Evolutionary conservation across 176 grass and related monocot genomes (phyloP), one percentile per base, ranked within the genome.

Genomic region (Phragmites australis): DNA sequence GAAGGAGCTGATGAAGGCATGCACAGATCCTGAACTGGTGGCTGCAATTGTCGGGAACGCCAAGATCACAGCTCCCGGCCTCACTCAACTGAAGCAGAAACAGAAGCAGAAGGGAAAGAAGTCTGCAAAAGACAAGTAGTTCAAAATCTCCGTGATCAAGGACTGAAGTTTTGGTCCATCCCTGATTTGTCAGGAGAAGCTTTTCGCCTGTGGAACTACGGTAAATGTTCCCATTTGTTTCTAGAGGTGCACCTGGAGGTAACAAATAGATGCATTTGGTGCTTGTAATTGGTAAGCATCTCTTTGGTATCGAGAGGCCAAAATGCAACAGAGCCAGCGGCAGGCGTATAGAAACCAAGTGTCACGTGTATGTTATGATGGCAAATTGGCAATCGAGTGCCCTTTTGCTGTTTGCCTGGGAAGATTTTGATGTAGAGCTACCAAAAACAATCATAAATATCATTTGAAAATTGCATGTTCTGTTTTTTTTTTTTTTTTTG

Each of bases 1-100:
- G 64, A 98, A 93, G 74, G 96, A 98, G 71, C 78, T 94, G 9
- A 91, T 98, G 85, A 98, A 98, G 65, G 95, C 92, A 56, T 98
- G 96, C 65, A 98, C 90, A 17, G 96, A 98, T 31, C 90, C 96
- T 66, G 96, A 98, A 89, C 70, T 98, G 82, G 92, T 91, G n/a
- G 90, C 96, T 21, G 90, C 96, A 1, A 95, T 98, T 44, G 73
- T 93, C 21, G 90, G 96, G 25, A 98, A 98, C 25, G 86, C 81
- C 55, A 95, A 95, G 84, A 98, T 98, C 47, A 95, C 96, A 5
- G 92, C 96, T 4, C 92, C 96, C 0, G 92, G 96, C 5, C 86
- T 98, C 59, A 91, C 95, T 41, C 92, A 95, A 15, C 27, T 98
- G 44, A 94, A 98, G 83, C 90, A 86, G 78, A 93, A 93, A 64